phyloP scores from a whole-genome alignment of 2,329 filamentous ascomycete species.

The Aspergillus caelatus region DNA sequence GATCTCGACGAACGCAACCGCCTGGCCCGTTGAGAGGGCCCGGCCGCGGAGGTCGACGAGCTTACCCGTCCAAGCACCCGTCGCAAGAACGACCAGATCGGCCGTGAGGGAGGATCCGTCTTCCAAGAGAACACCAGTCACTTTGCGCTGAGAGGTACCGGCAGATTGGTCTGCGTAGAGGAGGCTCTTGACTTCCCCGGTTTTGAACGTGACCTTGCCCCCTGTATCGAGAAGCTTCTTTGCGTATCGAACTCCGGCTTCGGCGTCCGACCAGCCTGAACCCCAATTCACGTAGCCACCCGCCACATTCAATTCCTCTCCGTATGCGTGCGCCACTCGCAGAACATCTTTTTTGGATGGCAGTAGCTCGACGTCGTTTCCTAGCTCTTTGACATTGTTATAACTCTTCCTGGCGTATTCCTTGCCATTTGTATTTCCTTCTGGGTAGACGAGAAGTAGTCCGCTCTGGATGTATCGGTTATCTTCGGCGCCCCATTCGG shows the following conservation, averaged over 20 bases:
- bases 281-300: conserved; percentile 52
- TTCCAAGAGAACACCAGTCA: conserved; percentile 54
- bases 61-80: conserved; percentile 82
- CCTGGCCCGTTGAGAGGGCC: conserved; percentile 79
- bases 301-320: conserved; percentile 35
- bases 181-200: conserved; percentile 40
- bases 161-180: conserved; percentile 23
- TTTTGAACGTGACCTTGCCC: conserved; percentile 39
- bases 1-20: conserved; percentile 75
- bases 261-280: conserved; percentile 51
- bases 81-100: conserved; percentile 76
- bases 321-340: conserved; percentile 39
- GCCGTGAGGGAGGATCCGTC: conserved; percentile 59
- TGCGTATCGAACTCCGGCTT: conserved; percentile 43
- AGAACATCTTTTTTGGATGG: conserved; percentile 38
- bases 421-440: conserved; percentile 30
- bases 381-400: conserved; percentile 41
- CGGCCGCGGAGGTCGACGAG: conserved; percentile 78
- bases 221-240: conserved; percentile 40
- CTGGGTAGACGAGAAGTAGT: conserved; percentile 43
- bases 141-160: conserved; percentile 17
- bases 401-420: conserved; percentile 45
- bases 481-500: conserved; percentile 44
- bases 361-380: conserved; percentile 38
- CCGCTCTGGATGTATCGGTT: conserved; percentile 50